Evolutionary conservation across 2,329 filamentous ascomycete species (phyloP).

Genomic region (Hyphodiscus sp.): DNA sequence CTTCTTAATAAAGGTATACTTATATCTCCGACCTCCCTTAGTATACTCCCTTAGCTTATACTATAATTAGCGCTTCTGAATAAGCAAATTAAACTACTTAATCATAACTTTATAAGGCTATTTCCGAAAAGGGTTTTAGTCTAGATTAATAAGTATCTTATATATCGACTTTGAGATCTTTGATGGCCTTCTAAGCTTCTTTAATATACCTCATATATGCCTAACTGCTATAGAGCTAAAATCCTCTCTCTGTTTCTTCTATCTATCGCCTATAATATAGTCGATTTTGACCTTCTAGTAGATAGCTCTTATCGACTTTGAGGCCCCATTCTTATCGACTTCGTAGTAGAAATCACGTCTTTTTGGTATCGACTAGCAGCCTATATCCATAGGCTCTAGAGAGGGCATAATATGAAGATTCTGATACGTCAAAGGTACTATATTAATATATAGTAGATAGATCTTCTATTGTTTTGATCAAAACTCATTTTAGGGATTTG

Average conservation of each 20-base stretch:
- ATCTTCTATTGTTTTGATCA: background rate
- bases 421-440: background rate
- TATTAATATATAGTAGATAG: background rate
- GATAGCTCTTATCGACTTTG: background rate
- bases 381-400: background rate
- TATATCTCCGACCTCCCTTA: slow-evolving; percentile 4
- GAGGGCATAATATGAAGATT: background rate
- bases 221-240: background rate
- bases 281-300: background rate
- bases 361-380: background rate
- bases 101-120: slow-evolving; percentile 5
- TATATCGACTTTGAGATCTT: background rate
- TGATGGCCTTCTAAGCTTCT: background rate
- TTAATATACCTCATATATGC: background rate
- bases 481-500: too few species aligned
- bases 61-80: background rate
- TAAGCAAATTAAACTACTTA: background rate
- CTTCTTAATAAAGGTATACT: slow-evolving; percentile 5
- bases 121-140: background rate
- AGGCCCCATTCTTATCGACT: background rate
- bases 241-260: background rate
- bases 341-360: background rate
- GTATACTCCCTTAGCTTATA: slow-evolving; percentile 1
- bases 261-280: background rate
- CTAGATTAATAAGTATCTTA: background rate